Percentiles rank a stretch among this genome's conserved stretches.
Evolutionary conservation across 2,329 filamentous ascomycete species (phyloP).

Genomic region (Fusarium domesticum): DNA sequence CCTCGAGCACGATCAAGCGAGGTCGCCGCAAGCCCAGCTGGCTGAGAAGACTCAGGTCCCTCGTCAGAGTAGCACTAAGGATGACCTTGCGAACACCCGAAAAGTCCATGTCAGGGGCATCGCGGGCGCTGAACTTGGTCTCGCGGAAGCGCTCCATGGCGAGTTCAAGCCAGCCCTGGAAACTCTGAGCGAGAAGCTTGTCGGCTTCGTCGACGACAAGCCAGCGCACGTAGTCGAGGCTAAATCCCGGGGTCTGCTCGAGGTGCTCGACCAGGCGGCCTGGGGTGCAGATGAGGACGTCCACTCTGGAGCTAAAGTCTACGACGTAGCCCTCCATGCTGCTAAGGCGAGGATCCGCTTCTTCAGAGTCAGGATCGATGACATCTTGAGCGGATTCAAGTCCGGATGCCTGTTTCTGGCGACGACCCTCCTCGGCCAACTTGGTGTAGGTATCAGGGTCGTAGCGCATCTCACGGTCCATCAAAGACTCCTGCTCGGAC

Average conservation of each 20-base stretch:
- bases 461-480: constrained; percentile 54
- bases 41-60: constrained; percentile 75
- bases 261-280: constrained; percentile 91
- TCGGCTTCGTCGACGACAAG: constrained; percentile 92
- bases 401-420: constrained; percentile 4
- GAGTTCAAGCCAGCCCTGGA: constrained; percentile 81
- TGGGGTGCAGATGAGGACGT: constrained; percentile 87
- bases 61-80: constrained; percentile 88
- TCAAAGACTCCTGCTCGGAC: constrained; percentile 52
- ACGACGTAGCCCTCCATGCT: constrained; percentile 52
- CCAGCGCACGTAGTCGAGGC: constrained; percentile 76
- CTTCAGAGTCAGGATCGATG: constrained; percentile 18
- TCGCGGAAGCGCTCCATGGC: constrained; percentile 62
- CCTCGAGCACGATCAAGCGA: constrained; percentile 72
- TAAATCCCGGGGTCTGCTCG: constrained; percentile 78
- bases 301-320: constrained; percentile 67
- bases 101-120: constrained; percentile 52
- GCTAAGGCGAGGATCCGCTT: constrained; percentile 33
- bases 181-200: constrained; percentile 84
- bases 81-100: constrained; percentile 72
- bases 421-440: constrained; percentile 25
- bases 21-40: constrained; percentile 71
- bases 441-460: constrained; percentile 55
- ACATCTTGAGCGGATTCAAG: constrained; percentile 17
- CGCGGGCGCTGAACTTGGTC: constrained; percentile 48